phyloP scores from a whole-genome alignment of 2,329 filamentous ascomycete genomes.

The Pseudogymnoascus sp. region DNA sequence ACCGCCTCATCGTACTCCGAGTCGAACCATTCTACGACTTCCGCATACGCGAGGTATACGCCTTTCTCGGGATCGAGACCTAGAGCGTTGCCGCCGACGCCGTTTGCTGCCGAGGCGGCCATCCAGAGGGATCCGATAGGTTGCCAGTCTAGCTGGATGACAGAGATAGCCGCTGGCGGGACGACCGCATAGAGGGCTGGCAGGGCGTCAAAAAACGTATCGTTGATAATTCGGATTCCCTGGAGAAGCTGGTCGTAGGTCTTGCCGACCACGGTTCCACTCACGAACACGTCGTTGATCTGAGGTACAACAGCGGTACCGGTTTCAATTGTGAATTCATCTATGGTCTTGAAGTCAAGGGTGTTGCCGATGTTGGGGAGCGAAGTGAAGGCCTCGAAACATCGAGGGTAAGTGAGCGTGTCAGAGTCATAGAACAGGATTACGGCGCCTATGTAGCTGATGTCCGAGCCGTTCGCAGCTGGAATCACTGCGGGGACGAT shows the following conservation, averaged over 20 bases:
- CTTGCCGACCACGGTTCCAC: slow-evolving; percentile 28
- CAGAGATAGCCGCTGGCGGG: neutral
- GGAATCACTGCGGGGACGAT: slow-evolving; percentile 21
- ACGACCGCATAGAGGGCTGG: neutral
- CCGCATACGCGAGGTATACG: slow-evolving; percentile 23
- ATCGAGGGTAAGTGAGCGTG: slow-evolving; percentile 26
- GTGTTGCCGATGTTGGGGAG: slow-evolving; percentile 31
- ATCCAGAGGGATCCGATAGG: slow-evolving; percentile 30
- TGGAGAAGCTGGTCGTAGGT: slow-evolving; percentile 19
- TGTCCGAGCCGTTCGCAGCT: slow-evolving; percentile 13
- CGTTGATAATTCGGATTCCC: slow-evolving; percentile 21
- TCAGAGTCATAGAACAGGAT: slow-evolving; percentile 34
- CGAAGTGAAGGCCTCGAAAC: slow-evolving; percentile 31
- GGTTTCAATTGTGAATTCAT: slow-evolving; percentile 29
- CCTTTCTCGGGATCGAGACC: slow-evolving; percentile 28
- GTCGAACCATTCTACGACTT: slow-evolving; percentile 24
- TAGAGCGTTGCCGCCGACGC: slow-evolving; percentile 31
- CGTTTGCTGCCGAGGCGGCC: slow-evolving; percentile 22
- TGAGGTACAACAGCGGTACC: slow-evolving; percentile 29
- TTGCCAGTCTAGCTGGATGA: slow-evolving; percentile 23
- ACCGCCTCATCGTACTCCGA: slow-evolving; percentile 17
- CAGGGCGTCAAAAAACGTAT: slow-evolving; percentile 19
- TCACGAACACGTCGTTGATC: slow-evolving; percentile 33
- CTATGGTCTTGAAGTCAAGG: slow-evolving; percentile 31
- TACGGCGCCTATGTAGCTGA: slow-evolving; percentile 26